Percentiles rank a stretch among this genome's conserved stretches.
Evolutionary conservation across 495 filamentous ascomycete genomes (phyloP).

Genomic region (Paragyromitra xinjiangensis): DNA sequence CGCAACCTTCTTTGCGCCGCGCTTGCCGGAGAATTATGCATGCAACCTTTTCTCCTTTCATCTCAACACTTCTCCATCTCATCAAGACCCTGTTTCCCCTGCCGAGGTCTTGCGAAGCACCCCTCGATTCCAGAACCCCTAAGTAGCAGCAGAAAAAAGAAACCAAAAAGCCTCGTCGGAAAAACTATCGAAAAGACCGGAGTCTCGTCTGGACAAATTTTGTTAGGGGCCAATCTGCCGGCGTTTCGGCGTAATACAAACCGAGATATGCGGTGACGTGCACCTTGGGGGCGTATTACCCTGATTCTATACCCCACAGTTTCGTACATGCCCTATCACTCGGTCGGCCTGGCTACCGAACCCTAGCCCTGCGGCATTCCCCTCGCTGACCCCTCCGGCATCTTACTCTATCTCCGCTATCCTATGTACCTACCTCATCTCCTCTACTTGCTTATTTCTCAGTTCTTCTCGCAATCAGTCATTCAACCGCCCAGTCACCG

Average conservation of each 20-base stretch:
- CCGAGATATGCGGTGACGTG: conserved; percentile 22
- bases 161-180: too few species aligned
- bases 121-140: background rate
- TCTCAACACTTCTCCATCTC: background rate
- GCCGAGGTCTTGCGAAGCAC: background rate
- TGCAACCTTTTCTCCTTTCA: background rate
- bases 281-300: background rate
- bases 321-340: conserved; percentile 19
- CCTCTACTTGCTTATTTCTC: background rate
- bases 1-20: background rate
- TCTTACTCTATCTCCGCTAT: background rate
- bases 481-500: background rate
- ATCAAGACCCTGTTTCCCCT: background rate
- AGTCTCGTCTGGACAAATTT: background rate
- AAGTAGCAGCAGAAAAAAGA: background rate
- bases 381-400: background rate
- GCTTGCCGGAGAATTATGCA: background rate
- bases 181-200: background rate
- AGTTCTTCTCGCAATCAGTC: background rate
- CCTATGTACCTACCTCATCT: background rate
- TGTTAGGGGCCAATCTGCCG: background rate
- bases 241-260: conserved; percentile 17
- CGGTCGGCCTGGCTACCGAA: conserved; percentile 4
- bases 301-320: background rate
- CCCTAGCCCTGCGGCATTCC: conserved; percentile 27